Evolutionary conservation across 495 filamentous ascomycete genomes (phyloP).

Genomic region (Platismatia glauca): DNA sequence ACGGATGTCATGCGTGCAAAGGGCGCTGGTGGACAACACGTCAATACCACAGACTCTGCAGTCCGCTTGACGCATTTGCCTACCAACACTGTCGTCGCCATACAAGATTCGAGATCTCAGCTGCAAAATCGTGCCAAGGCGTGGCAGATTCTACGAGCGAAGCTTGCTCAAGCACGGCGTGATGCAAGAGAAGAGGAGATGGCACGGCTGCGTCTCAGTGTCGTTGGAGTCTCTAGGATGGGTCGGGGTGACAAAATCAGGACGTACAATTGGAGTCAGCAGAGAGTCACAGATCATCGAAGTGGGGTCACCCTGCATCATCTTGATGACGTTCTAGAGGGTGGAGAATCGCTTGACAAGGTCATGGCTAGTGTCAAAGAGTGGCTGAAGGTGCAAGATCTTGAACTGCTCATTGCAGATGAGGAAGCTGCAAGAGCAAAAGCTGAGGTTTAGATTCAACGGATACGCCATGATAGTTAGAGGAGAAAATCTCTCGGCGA

Average conservation of each 20-base stretch:
- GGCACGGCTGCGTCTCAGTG: conserved; percentile 57
- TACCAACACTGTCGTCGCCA: conserved; percentile 72
- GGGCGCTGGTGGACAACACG: conserved; percentile 92
- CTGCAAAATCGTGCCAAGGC: conserved; percentile 76
- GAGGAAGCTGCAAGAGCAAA: conserved; percentile 27
- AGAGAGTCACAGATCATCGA: conserved; percentile 88
- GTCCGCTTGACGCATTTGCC: conserved; percentile 89
- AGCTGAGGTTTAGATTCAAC: not conserved
- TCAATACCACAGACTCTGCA: conserved; percentile 95
- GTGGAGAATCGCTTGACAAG: conserved; percentile 43
- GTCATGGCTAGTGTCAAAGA: conserved; percentile 54
- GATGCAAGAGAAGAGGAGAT: conserved; percentile 82
- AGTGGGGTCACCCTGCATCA: conserved; percentile 76
- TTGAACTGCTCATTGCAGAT: conserved; percentile 54
- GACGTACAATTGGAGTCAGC: conserved; percentile 92
- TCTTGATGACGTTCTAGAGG: conserved; percentile 68
- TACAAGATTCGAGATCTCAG: conserved; percentile 91
- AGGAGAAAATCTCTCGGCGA: not conserved
- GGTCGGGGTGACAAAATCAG: conserved; percentile 87
- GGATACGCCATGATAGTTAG: not conserved
- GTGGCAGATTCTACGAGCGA: conserved; percentile 75
- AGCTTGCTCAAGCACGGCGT: conserved; percentile 68
- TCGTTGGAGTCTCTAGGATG: conserved; percentile 68
- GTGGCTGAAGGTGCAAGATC: conserved; percentile 72
- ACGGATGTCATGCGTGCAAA: conserved; percentile 84